Evolutionary conservation across 805 yeast species (phyloP).

Genomic region (Nakazawaea holstii): DNA sequence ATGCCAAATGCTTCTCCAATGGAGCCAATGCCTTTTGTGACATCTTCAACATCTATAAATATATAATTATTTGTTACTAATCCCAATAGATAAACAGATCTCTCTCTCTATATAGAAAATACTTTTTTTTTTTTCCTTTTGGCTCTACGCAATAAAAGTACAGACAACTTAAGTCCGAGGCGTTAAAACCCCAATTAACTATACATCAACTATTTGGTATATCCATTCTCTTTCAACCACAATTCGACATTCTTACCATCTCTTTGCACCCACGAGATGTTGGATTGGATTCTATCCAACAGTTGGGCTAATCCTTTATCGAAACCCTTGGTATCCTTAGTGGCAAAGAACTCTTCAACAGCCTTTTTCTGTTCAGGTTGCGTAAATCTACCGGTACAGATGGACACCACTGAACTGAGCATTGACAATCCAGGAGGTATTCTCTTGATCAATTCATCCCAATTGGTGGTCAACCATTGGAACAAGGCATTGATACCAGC

Average conservation of each 20-base stretch:
- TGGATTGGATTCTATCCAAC: constrained; percentile 54
- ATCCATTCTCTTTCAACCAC: constrained; percentile 41
- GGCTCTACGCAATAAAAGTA: too few species aligned
- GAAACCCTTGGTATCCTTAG: constrained; percentile 55
- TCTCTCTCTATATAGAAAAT: too few species aligned
- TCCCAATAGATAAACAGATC: too few species aligned
- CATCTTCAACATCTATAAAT: too few species aligned
- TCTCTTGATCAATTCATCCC: constrained; percentile 60
- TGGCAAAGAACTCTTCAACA: constrained; percentile 45
- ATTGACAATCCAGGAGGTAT: constrained; percentile 80
- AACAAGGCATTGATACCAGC: constrained; percentile 68
- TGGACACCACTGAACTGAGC: constrained; percentile 68
- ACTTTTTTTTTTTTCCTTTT: too few species aligned
- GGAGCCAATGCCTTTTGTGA: background rate
- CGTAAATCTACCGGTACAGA: constrained; percentile 36
- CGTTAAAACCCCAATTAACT: background rate
- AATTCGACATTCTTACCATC: constrained; percentile 41
- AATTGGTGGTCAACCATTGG: constrained; percentile 64
- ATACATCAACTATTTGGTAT: constrained; percentile 12
- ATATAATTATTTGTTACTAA: too few species aligned
- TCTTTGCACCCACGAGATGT: constrained; percentile 53
- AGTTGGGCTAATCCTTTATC: constrained; percentile 62
- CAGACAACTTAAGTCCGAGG: too few species aligned
- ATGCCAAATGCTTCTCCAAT: constrained; percentile 6
- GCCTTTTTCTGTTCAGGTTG: constrained; percentile 34